A percentile compares a stretch with the other conserved stretches of the same genome.
phyloP scores from a whole-genome alignment of 768 basidiomycete genomes.

The Mrakia blollopis region DNA sequence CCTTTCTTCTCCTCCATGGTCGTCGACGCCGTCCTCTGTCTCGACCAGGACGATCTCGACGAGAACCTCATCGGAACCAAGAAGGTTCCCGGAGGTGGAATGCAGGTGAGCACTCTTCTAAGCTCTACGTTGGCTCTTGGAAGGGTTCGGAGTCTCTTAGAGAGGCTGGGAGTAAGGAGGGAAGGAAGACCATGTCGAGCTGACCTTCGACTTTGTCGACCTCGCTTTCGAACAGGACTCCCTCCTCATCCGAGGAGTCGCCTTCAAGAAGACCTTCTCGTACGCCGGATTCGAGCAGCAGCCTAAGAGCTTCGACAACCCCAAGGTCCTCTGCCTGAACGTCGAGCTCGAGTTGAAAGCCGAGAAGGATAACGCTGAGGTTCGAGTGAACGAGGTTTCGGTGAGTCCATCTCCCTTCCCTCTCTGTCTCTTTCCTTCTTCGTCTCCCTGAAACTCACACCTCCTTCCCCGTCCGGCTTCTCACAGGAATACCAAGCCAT shows the following conservation, averaged over 20 bases:
- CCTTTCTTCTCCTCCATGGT: slow-evolving; percentile 99
- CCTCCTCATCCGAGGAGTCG: slow-evolving; percentile 77
- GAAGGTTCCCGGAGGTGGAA: slow-evolving; percentile 93
- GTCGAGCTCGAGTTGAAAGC: slow-evolving; percentile 98
- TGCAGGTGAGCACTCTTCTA: slow-evolving; percentile 53
- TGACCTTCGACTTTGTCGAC: not conserved
- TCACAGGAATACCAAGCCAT: slow-evolving; percentile 88
- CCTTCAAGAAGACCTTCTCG: slow-evolving; percentile 99
- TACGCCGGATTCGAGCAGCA: slow-evolving; percentile 99
- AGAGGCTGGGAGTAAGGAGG: no score
- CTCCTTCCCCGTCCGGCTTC: not conserved
- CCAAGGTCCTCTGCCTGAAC: slow-evolving; percentile 87
- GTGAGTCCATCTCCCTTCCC: slow-evolving; percentile 33
- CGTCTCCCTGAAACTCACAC: not conserved
- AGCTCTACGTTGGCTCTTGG: no score
- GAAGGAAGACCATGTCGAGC: not conserved
- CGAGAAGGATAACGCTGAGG: slow-evolving; percentile 98
- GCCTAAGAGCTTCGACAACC: slow-evolving; percentile 82
- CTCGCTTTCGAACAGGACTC: slow-evolving; percentile 55
- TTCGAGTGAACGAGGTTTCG: slow-evolving; percentile 90
- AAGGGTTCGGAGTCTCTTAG: not conserved
- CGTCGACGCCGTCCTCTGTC: slow-evolving; percentile 86
- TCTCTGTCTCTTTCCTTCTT: not conserved
- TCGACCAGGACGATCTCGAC: slow-evolving; percentile 90
- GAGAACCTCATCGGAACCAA: slow-evolving; percentile 89